A percentile compares a stretch with the other conserved stretches of the same genome.
These are phyloP conservation scores for Hemileia vastatrix DNA, from an alignment of 1,284 basidiomycete species.

Conservation along the genomic window DNA sequence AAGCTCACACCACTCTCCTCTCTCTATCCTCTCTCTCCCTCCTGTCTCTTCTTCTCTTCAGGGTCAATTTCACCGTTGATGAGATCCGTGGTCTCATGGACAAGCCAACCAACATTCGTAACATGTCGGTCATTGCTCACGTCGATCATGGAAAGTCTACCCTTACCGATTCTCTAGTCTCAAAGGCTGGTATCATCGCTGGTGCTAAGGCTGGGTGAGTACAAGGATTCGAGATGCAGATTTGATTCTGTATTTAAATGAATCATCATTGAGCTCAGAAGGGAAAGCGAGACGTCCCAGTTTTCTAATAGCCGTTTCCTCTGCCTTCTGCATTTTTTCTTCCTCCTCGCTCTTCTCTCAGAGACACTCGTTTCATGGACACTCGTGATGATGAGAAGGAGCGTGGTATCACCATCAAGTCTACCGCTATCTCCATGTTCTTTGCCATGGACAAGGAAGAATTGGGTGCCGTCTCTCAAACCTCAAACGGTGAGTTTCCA, in stretches of 20 bases:
- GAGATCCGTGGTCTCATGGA: constrained; percentile 39
- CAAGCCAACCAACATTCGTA: constrained; percentile 45
- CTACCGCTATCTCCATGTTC: constrained; percentile 99
- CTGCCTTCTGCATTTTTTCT: too few relatives aligned
- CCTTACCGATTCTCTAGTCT: constrained; percentile 95
- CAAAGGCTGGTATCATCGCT: constrained; percentile 99
- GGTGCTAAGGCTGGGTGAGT: constrained; percentile 82
- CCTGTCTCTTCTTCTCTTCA: too few relatives aligned
- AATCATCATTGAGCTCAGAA: too few relatives aligned
- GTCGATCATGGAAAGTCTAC: constrained; percentile 99
- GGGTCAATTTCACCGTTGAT: constrained; percentile 33
- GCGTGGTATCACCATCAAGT: constrained; percentile 99
- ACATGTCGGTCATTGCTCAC: constrained; percentile 36
- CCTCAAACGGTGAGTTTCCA: constrained; percentile 70
- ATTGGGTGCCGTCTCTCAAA: constrained; percentile 73
- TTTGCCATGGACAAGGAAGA: constrained; percentile 91
- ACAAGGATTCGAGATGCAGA: too few relatives aligned
- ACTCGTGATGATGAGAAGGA: constrained; percentile 99
- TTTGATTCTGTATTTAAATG: too few relatives aligned
- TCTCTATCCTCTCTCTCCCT: too few relatives aligned
- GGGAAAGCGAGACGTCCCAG: too few relatives aligned
- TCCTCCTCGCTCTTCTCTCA: too few relatives aligned
- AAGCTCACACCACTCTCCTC: too few relatives aligned
- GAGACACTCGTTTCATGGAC: too few relatives aligned
- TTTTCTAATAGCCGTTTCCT: too few relatives aligned